These are phyloP conservation scores for Crataegus laevigata DNA, from an alignment of 306 rosid species.

Conservation along the genomic window DNA sequence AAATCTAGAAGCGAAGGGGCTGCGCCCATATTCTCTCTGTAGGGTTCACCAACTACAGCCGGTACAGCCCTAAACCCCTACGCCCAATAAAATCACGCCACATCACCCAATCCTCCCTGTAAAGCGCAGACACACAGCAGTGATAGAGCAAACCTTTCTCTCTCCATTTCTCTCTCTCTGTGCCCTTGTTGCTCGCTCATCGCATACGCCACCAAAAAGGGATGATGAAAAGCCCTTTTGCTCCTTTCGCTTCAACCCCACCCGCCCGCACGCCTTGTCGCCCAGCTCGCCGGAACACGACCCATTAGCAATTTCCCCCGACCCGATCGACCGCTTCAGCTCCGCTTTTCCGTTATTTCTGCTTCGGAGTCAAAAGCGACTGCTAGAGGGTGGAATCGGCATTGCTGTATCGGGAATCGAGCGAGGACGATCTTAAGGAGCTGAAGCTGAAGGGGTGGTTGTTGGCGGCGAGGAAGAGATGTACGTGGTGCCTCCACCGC, in stretches of 20 bases:
- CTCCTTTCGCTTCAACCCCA: constrained; percentile 20
- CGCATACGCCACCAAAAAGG: neutral
- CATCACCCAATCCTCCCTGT: constrained; percentile 26
- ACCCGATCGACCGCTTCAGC: neutral
- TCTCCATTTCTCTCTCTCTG: no score
- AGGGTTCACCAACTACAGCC: neutral
- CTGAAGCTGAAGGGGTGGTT: neutral
- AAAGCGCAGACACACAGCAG: constrained; percentile 21
- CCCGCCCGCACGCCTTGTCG: neutral
- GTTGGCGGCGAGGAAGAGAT: constrained; percentile 24
- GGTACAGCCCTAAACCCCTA: neutral
- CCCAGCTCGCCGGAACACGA: constrained; percentile 27
- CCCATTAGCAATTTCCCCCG: neutral
- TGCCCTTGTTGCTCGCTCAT: neutral
- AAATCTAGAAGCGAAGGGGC: neutral
- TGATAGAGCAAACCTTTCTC: neutral
- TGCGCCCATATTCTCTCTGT: neutral
- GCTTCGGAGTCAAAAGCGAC: neutral
- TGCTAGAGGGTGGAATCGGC: neutral
- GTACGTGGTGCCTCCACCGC: constrained; percentile 97
- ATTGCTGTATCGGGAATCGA: neutral
- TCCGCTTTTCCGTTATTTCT: neutral
- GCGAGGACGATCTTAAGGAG: constrained; percentile 6
- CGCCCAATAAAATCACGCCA: constrained; percentile 27
- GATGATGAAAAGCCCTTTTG: constrained; percentile 12